Base-by-base conservation (phyloP, 495 filamentous ascomycete genomes). In the Acidomyces sp. region DNA sequence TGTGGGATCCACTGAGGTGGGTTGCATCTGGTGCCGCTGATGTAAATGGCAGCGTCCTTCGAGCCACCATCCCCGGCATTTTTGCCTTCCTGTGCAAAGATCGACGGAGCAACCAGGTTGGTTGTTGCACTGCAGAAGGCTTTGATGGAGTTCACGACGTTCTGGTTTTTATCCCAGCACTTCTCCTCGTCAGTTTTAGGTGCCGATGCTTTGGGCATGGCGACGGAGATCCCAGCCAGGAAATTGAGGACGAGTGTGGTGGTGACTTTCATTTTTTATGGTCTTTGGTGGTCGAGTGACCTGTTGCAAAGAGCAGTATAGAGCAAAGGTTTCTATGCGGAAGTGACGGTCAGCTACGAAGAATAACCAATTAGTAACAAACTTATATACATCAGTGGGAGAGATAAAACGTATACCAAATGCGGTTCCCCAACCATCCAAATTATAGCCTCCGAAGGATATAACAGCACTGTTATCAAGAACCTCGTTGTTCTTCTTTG, bases 1-100 rank as follows among this genome's bases (percentile, higher is more conserved):
- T 37, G 41, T 24, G 41, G 41, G 4, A 43, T 33, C 41, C 41
- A 43, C 19, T 43, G 41, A 12, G 19, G n/a, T 4, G 41, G 41
- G 12, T 16, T 36, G 31, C 41, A 43, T 4, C 13, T 29, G 20
- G 6, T 6, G 6, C 30, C 41, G 2, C 2, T 15, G 13, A 43
- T 43, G 20, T 12, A 29, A 24, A 43, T 12, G 10, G 4, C 4
- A 13, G 33, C 30, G 30, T 43, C 41, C 13, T 37, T 31, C 2
- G 3, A 2, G 2, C 41, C 41, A 3, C 41, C 41, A 2, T n/a
- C 19, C 5, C 41, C 41, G 21, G 37, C 32, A 18, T 43, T 21
- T 4, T 12, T 18, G n/a, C 31, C 31, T 2, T 11, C 19, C 2
- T 7, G 3, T 31, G 41, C 41, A 33, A 36, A 43, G 33, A 6